Percentiles rank a stretch among this genome's conserved stretches.
phyloP scores from a whole-genome alignment of 2,329 filamentous ascomycete genomes.

The Pseudocercospora musae region DNA sequence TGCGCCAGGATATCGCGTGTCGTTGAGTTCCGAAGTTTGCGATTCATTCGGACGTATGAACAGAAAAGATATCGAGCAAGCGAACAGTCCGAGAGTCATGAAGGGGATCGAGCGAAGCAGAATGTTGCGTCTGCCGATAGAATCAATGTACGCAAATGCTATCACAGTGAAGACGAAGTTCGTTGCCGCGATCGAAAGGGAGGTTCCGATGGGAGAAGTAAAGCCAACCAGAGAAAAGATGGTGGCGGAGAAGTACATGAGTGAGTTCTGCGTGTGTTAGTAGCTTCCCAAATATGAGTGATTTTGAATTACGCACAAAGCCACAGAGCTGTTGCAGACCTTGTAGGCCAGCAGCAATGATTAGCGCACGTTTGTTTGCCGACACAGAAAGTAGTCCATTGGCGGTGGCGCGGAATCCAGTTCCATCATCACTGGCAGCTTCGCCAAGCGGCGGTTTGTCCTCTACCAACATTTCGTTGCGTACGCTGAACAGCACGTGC shows the following conservation, averaged over 20 bases:
- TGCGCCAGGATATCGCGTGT: neutral
- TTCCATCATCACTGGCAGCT: conserved; percentile 3
- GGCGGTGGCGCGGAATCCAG: conserved; percentile 5
- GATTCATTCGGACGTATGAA: conserved; percentile 45
- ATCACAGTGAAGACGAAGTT: conserved; percentile 48
- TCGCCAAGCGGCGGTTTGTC: conserved; percentile 17
- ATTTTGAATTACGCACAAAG: conserved; percentile 13
- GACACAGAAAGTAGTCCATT: conserved; percentile 41
- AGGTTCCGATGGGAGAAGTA: conserved; percentile 43
- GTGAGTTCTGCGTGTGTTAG: conserved; percentile 37
- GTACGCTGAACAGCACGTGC: conserved; percentile 64
- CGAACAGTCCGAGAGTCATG: conserved; percentile 70
- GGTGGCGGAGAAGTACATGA: conserved; percentile 50
- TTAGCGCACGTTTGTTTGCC: conserved; percentile 68
- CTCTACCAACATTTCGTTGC: conserved; percentile 58
- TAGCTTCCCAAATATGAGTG: neutral
- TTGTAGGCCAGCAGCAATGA: conserved; percentile 82
- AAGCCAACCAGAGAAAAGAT: conserved; percentile 49
- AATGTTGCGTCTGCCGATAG: conserved; percentile 52
- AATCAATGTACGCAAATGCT: conserved; percentile 46
- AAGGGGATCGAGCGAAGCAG: conserved; percentile 79
- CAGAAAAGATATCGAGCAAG: conserved; percentile 70
- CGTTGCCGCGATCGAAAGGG: conserved; percentile 44
- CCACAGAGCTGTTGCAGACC: conserved; percentile 68
- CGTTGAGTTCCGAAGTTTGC: neutral